Evolutionary conservation across 129 eudicot species (phyloP).

Genomic region (Oenanthe sinensis): DNA sequence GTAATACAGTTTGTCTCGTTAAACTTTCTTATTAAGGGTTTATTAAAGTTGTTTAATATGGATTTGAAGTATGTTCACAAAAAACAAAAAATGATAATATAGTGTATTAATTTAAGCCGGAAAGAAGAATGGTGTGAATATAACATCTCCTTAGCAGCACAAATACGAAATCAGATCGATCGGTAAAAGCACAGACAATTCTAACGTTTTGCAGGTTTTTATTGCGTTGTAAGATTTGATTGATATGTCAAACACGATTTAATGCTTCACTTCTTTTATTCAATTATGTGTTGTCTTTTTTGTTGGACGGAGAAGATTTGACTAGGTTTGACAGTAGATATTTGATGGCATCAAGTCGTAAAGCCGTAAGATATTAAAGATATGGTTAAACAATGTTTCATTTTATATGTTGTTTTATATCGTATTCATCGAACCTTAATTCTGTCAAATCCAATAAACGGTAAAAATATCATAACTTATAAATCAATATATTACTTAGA

Average conservation of each 20-base stretch:
- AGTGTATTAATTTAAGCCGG: not conserved
- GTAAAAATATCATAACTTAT: no score
- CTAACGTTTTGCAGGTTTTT: conserved; percentile 12
- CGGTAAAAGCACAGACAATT: not conserved
- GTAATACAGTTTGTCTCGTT: not conserved
- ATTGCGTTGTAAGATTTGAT: not conserved
- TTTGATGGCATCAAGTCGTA: not conserved
- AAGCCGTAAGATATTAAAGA: no score
- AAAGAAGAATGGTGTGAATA: not conserved
- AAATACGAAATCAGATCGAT: not conserved
- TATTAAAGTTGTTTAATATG: not conserved
- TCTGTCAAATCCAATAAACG: no score
- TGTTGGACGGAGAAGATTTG: not conserved
- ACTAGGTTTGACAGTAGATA: not conserved
- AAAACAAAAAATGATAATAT: not conserved
- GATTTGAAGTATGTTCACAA: conserved; percentile 4
- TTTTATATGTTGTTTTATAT: no score
- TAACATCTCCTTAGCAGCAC: conserved; percentile 7
- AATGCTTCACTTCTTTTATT: not conserved
- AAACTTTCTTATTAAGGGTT: not conserved
- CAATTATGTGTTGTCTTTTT: not conserved
- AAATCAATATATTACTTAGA: no score
- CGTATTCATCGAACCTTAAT: no score
- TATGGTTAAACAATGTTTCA: no score
- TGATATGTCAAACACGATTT: conserved; percentile 5